A percentile compares a stretch with the other conserved stretches of the same genome.
phyloP scores from a whole-genome alignment of 805 yeast genomes.

The Sugiyamaella americana region DNA sequence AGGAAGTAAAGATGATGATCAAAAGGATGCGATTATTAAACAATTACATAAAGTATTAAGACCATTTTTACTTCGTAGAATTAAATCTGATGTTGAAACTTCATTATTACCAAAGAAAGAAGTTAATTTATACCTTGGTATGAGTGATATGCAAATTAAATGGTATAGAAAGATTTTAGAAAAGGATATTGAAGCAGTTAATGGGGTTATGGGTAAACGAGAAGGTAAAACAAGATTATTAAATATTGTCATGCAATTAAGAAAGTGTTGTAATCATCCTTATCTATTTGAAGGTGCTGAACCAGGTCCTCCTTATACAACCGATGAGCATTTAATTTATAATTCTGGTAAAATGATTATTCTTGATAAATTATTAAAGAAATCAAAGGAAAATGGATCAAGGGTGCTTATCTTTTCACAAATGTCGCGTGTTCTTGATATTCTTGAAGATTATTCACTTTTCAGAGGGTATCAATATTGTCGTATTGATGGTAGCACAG shows the following conservation, averaged over 20 bases:
- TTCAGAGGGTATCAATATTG: conserved; percentile 81
- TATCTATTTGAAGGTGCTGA: conserved; percentile 98
- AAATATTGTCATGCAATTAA: conserved; percentile 92
- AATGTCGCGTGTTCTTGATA: conserved; percentile 86
- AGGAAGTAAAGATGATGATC: conserved; percentile 52
- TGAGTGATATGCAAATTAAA: conserved; percentile 89
- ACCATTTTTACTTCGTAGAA: conserved; percentile 84
- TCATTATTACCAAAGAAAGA: conserved; percentile 88
- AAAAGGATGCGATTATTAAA: conserved; percentile 77
- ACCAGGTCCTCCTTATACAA: conserved; percentile 96
- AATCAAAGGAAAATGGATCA: conserved; percentile 70
- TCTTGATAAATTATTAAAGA: conserved; percentile 71
- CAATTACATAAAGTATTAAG: conserved; percentile 82
- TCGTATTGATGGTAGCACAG: conserved; percentile 89
- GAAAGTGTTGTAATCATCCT: conserved; percentile 97
- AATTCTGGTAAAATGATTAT: conserved; percentile 90
- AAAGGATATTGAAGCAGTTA: conserved; percentile 92
- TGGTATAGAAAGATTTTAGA: conserved; percentile 89
- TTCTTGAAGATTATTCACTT: conserved; percentile 85
- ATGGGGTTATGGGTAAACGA: conserved; percentile 90
- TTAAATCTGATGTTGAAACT: conserved; percentile 89
- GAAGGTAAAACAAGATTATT: conserved; percentile 79
- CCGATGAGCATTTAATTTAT: conserved; percentile 87
- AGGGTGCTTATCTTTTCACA: conserved; percentile 89
- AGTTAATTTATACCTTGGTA: conserved; percentile 81